Evolutionary conservation across 805 yeast species (phyloP), one percentile per base, ranked within the genome.

Genomic region (Maudiozyma pseudohumilis): DNA sequence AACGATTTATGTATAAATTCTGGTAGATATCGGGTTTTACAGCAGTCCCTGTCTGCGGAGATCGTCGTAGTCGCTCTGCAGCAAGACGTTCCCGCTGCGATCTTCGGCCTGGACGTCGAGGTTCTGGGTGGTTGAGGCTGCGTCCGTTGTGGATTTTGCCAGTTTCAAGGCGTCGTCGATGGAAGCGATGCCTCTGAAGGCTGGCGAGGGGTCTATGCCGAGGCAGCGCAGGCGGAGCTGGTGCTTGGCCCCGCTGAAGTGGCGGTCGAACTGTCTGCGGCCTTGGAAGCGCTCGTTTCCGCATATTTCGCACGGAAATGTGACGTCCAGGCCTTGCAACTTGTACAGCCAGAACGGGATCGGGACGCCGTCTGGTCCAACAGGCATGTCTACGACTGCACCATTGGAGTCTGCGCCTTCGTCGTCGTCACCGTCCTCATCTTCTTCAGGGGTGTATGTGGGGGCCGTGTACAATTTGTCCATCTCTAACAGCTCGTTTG

Each of bases 311-410:
- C 98, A 92, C 1, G 60, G 50, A 48, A 75, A 84, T 36, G 72
- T 74, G 30, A 74, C 69, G 39, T 82, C 82, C 9, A 88, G 65
- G 0, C 98, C 98, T 50, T 86, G 87, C 32, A 88, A 64, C 57
- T 88, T 92, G 67, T 76, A 88, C 21, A 92, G 65, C 98, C 98
- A 92, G 38, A 69, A 75, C 2, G 98, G 98, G 21, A 92, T 85
- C 1, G 96, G 96, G 29, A 70, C 72, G 0, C 96, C 96, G 59
- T 88, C 96, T 15, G 83, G 72, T 0, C 95, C 97, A 0, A 84
- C 36, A 0, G 95, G 95, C 39, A 84, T 57, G 39, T 79, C 74
- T 39, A 73, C 63, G 3, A 46, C 32, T 40, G 27, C 8, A 36
- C 5, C 19, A 10, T 26, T 15, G 31, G 12, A 22, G 13, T 3